phyloP scores from a whole-genome alignment of 805 yeast species.

The Ogataea salicorniae region DNA sequence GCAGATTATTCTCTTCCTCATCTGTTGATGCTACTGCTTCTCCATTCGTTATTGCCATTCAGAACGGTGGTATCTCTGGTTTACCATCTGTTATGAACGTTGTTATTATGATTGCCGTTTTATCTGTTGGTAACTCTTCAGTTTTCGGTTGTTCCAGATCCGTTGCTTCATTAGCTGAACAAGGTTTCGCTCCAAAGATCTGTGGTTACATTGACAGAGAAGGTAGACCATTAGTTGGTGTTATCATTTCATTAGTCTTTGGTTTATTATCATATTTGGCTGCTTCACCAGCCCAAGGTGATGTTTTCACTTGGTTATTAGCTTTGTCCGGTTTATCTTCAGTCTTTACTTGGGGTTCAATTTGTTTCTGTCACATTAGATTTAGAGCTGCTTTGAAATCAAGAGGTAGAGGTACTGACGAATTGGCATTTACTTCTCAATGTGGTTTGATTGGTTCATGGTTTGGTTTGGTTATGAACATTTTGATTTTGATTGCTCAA shows the following conservation, averaged over 20 bases:
- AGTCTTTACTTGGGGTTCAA: conserved; percentile 76
- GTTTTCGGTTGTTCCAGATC: conserved; percentile 72
- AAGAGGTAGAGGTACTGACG: conserved; percentile 67
- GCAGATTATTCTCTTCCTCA: conserved; percentile 39
- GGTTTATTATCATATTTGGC: conserved; percentile 60
- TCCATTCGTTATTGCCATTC: conserved; percentile 71
- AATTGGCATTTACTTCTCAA: conserved; percentile 61
- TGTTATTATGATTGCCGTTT: conserved; percentile 64
- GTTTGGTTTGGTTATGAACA: conserved; percentile 54
- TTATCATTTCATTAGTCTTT: conserved; percentile 45
- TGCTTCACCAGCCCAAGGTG: conserved; percentile 50
- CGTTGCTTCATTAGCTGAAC: conserved; percentile 60
- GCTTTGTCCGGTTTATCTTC: conserved; percentile 76
- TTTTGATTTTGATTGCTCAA: conserved; percentile 64
- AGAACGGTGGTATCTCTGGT: conserved; percentile 54
- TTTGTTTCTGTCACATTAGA: conserved; percentile 62
- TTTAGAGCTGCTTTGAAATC: conserved; percentile 61
- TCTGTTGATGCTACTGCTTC: conserved; percentile 56
- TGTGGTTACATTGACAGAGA: conserved; percentile 67
- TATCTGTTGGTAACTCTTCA: conserved; percentile 74
- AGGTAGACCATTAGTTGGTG: conserved; percentile 76
- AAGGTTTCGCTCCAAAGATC: conserved; percentile 59
- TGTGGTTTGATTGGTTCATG: conserved; percentile 65
- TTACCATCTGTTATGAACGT: conserved; percentile 72
- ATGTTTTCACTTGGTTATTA: conserved; percentile 68